Percentiles rank a stretch among this genome's conserved stretches.
Evolutionary conservation across 2,329 filamentous ascomycete genomes (phyloP).

Genomic region (Boeremia exigua): DNA sequence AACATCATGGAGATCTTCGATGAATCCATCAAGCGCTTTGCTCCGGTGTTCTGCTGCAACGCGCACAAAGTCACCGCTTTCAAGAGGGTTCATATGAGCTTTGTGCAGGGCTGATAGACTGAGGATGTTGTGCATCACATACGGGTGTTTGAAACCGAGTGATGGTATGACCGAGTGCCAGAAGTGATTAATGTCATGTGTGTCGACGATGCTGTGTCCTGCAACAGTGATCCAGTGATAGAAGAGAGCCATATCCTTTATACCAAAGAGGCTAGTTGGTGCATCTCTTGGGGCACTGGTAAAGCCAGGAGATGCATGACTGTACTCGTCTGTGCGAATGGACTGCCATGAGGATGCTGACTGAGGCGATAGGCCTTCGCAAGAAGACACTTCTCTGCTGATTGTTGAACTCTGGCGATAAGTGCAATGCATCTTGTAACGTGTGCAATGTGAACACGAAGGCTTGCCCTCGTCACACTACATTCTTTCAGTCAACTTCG

Average conservation of each 20-base stretch:
- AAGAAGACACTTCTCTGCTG: background rate
- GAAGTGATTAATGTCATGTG: slow-evolving; percentile 6
- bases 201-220: slow-evolving; percentile 16
- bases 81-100: slow-evolving; percentile 16
- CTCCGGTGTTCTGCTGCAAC: slow-evolving; percentile 20
- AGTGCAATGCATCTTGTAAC: slow-evolving; percentile 13
- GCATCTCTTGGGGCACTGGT: background rate
- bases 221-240: slow-evolving; percentile 29
- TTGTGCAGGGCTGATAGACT: slow-evolving; percentile 26
- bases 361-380: background rate
- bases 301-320: background rate
- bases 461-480: slow-evolving; percentile 27
- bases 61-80: slow-evolving; percentile 4
- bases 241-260: slow-evolving; percentile 25
- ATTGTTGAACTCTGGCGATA: slow-evolving; percentile 5
- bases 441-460: slow-evolving; percentile 20
- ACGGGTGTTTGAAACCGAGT: slow-evolving; percentile 20
- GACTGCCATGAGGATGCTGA: background rate
- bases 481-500: background rate
- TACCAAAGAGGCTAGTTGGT: slow-evolving; percentile 1
- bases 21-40: slow-evolving; percentile 20
- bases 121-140: slow-evolving; percentile 26
- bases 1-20: slow-evolving; percentile 11
- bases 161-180: slow-evolving; percentile 23
- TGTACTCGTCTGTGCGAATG: background rate